Evolutionary conservation across 352 stramenopile species (phyloP).

Genomic region (Phytophthora hybrid): DNA sequence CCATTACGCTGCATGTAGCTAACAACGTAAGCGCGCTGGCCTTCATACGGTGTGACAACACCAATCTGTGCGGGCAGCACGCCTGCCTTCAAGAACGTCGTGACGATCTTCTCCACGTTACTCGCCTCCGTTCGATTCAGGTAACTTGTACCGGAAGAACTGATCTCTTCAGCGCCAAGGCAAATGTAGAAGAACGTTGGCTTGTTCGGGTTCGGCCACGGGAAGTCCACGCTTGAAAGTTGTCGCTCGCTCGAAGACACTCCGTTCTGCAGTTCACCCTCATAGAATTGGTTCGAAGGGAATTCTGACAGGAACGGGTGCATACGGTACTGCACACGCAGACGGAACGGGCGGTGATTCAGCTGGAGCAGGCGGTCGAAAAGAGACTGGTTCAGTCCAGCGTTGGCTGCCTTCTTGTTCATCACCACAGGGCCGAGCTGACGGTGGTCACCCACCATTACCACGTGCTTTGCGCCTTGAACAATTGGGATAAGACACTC

Average conservation of each 20-base stretch:
- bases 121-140: conserved; percentile 99
- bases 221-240: conserved; percentile 92
- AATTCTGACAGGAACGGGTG: conserved; percentile 99
- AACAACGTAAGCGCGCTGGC: conserved; percentile 98
- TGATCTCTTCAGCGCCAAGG: conserved; percentile 98
- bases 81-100: conserved; percentile 95
- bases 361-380: conserved; percentile 98
- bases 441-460: conserved; percentile 99
- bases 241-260: conserved; percentile 96
- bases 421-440: conserved; percentile 98
- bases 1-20: conserved; percentile 98
- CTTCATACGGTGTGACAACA: conserved; percentile 98
- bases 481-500: conserved; percentile 99
- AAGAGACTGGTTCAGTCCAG: conserved; percentile 97
- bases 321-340: conserved; percentile 99
- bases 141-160: conserved; percentile 97
- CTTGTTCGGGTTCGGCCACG: conserved; percentile 97
- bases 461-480: conserved; percentile 98
- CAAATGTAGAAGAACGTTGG: conserved; percentile 99
- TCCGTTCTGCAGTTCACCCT: conserved; percentile 99
- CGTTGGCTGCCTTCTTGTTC: conserved; percentile 98
- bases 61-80: conserved; percentile 94
- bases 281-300: conserved; percentile 99
- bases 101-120: conserved; percentile 99
- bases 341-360: conserved; percentile 95